These are phyloP conservation scores for Capsella rubella DNA, from an alignment of 441 rosid genomes.

Conservation along the genomic window DNA sequence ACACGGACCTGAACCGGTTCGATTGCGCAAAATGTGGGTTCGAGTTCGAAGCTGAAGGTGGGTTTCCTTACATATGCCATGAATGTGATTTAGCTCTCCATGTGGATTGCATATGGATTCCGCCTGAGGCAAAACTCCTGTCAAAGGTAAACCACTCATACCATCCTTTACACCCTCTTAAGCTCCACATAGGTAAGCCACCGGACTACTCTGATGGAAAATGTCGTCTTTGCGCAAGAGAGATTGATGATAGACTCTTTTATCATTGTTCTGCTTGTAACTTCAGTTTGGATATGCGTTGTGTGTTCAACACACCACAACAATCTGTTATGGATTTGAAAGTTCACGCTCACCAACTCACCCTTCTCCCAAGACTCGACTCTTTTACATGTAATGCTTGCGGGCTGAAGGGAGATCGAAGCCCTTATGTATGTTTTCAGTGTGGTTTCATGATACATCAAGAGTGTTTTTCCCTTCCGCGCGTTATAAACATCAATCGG, in stretches of 20 bases:
- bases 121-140: background rate
- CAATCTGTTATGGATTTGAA: background rate
- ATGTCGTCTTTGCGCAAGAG: background rate
- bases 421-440: constrained; percentile 50
- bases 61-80: background rate
- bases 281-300: background rate
- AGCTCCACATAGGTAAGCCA: background rate
- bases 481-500: background rate
- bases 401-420: constrained; percentile 49
- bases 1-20: background rate
- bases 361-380: background rate
- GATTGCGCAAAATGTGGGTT: background rate
- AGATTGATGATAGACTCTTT: background rate
- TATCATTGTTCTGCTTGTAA: constrained; percentile 9
- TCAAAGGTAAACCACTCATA: background rate
- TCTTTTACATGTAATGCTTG: constrained; percentile 44
- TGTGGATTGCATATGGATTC: background rate
- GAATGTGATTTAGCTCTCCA: background rate
- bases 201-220: background rate
- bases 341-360: constrained; percentile 26
- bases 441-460: background rate
- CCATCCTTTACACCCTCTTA: background rate
- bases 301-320: background rate
- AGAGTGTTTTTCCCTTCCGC: background rate
- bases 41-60: background rate